Evolutionary conservation across 179 eudicot genomes (phyloP).

Genomic region (Silene coronaria): DNA sequence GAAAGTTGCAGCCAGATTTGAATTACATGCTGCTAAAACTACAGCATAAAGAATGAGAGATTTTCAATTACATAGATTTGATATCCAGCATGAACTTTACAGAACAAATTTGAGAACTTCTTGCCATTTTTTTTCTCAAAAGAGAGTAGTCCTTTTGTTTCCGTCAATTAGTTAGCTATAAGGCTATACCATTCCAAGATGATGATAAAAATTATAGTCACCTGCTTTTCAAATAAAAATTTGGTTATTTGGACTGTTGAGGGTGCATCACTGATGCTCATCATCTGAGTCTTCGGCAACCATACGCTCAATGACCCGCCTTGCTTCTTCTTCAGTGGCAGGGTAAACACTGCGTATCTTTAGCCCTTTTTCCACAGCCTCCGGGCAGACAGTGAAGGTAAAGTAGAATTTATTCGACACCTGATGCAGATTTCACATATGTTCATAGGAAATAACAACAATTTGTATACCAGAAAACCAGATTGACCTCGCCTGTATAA

Average conservation of each 20-base stretch:
- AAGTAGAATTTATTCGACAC: conserved; percentile 87
- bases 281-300: conserved; percentile 45
- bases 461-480: not conserved
- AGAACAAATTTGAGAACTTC: not conserved
- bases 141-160: not conserved
- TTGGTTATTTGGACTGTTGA: not conserved
- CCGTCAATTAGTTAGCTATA: conserved; percentile 9
- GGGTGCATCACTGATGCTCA: conserved; percentile 8
- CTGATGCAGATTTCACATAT: conserved; percentile 27
- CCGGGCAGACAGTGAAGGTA: conserved; percentile 70
- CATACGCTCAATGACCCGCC: conserved; percentile 65
- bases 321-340: conserved; percentile 87
- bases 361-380: conserved; percentile 47
- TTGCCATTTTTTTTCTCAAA: not conserved
- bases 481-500: no score
- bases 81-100: not conserved
- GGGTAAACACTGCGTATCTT: conserved; percentile 83
- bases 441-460: not conserved
- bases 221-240: not conserved
- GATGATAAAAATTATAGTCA: not conserved
- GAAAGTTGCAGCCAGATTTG: not conserved
- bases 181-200: not conserved
- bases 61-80: not conserved
- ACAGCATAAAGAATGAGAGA: not conserved
- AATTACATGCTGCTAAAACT: not conserved